These are phyloP conservation scores for Firmiana major DNA, from an alignment of 345 rosid species.

Conservation along the genomic window DNA sequence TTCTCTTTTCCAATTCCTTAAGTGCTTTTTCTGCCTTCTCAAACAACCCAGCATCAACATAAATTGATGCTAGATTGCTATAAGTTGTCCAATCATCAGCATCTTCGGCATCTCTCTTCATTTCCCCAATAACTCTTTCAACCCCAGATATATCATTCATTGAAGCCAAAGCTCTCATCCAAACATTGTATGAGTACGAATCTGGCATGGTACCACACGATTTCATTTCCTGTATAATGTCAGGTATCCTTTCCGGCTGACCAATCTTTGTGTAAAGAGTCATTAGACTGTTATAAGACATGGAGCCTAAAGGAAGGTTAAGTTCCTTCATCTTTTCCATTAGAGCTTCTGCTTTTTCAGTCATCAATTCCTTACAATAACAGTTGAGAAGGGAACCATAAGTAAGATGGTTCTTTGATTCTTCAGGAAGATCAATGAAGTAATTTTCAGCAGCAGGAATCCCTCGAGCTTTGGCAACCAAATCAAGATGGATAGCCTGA, in stretches of 20 bases:
- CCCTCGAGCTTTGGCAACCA: conserved; percentile 77
- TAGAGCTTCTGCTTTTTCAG: conserved; percentile 75
- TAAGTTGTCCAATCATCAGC: conserved; percentile 88
- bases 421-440: conserved; percentile 74
- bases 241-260: conserved; percentile 58
- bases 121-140: conserved; percentile 81
- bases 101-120: conserved; percentile 82
- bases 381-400: conserved; percentile 90
- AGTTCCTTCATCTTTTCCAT: conserved; percentile 91
- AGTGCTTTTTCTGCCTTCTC: conserved; percentile 81
- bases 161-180: conserved; percentile 96
- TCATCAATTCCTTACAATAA: conserved; percentile 77
- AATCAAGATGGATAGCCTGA: conserved; percentile 95
- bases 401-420: conserved; percentile 65
- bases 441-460: conserved; percentile 74
- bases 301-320: conserved; percentile 54
- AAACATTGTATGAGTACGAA: conserved; percentile 69
- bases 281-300: conserved; percentile 91
- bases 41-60: conserved; percentile 57
- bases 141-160: conserved; percentile 61
- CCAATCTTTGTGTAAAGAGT: conserved; percentile 72
- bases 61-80: conserved; percentile 83
- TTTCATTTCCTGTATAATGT: conserved; percentile 82
- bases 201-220: conserved; percentile 53
- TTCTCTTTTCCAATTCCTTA: conserved; percentile 71